phyloP scores from a whole-genome alignment of 495 filamentous ascomycete genomes.

The Cetradonia linearis region DNA sequence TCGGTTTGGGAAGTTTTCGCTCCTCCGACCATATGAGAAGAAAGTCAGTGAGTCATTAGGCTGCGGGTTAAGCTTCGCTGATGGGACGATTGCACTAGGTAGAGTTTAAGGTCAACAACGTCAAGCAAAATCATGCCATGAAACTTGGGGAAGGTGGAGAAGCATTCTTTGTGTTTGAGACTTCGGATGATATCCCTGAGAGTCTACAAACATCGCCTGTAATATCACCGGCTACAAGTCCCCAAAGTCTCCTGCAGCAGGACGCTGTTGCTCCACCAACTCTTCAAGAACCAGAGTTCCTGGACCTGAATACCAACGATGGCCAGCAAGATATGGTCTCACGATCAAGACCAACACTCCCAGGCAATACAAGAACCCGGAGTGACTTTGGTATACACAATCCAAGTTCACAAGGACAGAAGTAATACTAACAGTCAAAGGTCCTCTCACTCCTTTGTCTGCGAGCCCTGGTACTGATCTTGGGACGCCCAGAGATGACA shows the following conservation, averaged over 20 bases:
- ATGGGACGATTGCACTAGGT: slow-evolving; percentile 40
- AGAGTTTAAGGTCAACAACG: slow-evolving; percentile 89
- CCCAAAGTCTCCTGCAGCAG: slow-evolving; percentile 46
- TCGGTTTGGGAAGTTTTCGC: slow-evolving; percentile 95
- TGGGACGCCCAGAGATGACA: slow-evolving; percentile 28
- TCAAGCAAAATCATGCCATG: slow-evolving; percentile 90
- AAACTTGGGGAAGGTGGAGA: slow-evolving; percentile 96
- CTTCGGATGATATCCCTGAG: slow-evolving; percentile 74
- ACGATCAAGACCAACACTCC: slow-evolving; percentile 17
- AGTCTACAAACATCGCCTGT: slow-evolving; percentile 89
- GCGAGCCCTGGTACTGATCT: slow-evolving; percentile 47
- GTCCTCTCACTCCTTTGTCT: slow-evolving; percentile 51
- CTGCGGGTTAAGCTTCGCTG: slow-evolving; percentile 15
- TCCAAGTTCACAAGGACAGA: background rate
- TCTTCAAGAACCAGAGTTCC: slow-evolving; percentile 72
- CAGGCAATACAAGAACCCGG: slow-evolving; percentile 30
- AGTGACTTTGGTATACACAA: slow-evolving; percentile 41
- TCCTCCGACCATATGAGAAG: slow-evolving; percentile 93
- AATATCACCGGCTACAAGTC: slow-evolving; percentile 76
- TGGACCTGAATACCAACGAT: slow-evolving; percentile 52
- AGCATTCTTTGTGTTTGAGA: slow-evolving; percentile 98
- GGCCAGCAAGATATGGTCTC: background rate
- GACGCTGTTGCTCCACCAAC: slow-evolving; percentile 43
- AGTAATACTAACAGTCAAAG: slow-evolving; percentile 30
- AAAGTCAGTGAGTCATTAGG: slow-evolving; percentile 48